These are phyloP conservation scores for Cystobasidium pallidum DNA, from an alignment of 1,284 basidiomycete species.

Conservation along the genomic window DNA sequence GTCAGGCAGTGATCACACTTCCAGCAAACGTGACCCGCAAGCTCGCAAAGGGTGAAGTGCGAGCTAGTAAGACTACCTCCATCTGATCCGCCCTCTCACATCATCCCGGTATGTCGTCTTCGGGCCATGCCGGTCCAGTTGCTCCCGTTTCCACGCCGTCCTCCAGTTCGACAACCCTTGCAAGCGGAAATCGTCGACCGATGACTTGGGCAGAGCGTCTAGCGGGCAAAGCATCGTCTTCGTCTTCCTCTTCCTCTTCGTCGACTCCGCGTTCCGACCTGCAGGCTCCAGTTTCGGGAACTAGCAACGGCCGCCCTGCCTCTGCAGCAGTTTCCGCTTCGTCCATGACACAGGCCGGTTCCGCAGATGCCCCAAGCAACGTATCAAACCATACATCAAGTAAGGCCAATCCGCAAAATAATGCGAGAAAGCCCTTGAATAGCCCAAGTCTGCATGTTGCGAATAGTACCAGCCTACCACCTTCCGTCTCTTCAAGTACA, in stretches of 20 bases:
- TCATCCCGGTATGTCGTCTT: not conserved
- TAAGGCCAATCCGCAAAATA: not conserved
- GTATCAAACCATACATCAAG: not conserved
- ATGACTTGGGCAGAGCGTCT: slow-evolving; percentile 39
- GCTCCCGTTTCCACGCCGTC: not conserved
- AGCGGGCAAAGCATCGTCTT: slow-evolving; percentile 25
- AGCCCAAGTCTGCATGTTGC: not conserved
- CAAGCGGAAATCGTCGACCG: slow-evolving; percentile 11
- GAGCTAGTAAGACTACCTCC: not conserved
- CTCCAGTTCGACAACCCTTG: not conserved
- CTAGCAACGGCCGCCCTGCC: not conserved
- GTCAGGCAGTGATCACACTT: not conserved
- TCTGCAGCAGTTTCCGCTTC: slow-evolving; percentile 4
- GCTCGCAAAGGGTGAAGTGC: not conserved
- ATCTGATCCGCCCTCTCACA: not conserved
- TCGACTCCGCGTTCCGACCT: not conserved
- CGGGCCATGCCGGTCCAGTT: not conserved
- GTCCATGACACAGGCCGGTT: not conserved
- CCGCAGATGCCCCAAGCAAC: not conserved
- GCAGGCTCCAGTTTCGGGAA: not conserved
- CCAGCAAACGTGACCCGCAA: not conserved
- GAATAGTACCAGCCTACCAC: not conserved
- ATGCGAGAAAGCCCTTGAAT: not conserved
- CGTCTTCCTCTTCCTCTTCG: slow-evolving; percentile 3
- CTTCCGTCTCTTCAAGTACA: not conserved